Conservation (phyloP, 306 rosid genomes). For the Cucumis cinereus region DNA sequence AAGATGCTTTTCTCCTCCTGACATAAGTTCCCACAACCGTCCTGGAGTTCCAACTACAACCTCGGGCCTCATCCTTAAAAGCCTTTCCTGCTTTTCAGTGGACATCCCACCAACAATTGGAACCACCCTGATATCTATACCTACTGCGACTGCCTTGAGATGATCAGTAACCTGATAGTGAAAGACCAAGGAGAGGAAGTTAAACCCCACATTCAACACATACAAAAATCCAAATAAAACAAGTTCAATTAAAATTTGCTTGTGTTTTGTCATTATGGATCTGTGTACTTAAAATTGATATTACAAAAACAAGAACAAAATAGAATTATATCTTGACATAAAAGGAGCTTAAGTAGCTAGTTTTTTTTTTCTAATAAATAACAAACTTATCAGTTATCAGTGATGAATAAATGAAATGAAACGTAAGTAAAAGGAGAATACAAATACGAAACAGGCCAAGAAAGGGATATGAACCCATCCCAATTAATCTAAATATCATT, state of each 20-base stretch:
- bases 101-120: slow-evolving; percentile 94
- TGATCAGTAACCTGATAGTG: slow-evolving; percentile 66
- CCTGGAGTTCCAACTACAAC: slow-evolving; percentile 95
- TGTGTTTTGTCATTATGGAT: not conserved
- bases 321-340: not conserved
- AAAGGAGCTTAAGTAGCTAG: not conserved
- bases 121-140: slow-evolving; percentile 55
- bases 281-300: not conserved
- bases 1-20: slow-evolving; percentile 73
- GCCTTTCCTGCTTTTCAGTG: slow-evolving; percentile 82
- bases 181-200: not conserved
- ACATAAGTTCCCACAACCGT: slow-evolving; percentile 93
- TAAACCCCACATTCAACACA: slow-evolving; percentile 3
- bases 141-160: slow-evolving; percentile 54
- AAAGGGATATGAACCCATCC: not conserved
- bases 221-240: not conserved
- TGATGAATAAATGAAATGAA: not conserved
- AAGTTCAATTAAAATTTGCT: not conserved
- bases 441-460: not conserved
- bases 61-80: slow-evolving; percentile 68
- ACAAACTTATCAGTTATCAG: not conserved
- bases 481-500: not conserved
- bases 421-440: not conserved
- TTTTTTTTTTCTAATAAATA: not conserved
- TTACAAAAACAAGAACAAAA: not conserved